Evolutionary conservation across 495 filamentous ascomycete species (phyloP), one percentile per base, ranked within the genome.

Genomic region (Annulohypoxylon moriforme): DNA sequence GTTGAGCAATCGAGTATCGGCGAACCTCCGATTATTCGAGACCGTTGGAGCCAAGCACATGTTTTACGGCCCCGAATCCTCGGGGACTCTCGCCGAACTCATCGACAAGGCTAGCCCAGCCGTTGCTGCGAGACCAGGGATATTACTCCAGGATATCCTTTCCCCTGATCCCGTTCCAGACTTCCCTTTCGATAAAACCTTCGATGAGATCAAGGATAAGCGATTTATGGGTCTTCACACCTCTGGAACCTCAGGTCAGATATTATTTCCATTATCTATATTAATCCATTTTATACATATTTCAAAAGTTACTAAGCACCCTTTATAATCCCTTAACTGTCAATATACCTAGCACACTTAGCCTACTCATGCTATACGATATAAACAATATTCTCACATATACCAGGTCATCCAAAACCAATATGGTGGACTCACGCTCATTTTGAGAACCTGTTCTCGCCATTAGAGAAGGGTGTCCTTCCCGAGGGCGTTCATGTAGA

Each of bases 391-490:
- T 62, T 71, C 75, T 60, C 44, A 68, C 34, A 52, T 58, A 27
- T 67, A 69, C 44, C 60, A 72, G 75, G 75, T 31, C 75, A 77
- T 38, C 75, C 75, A 0, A 77, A 77, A 50, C 72, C 72, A 9
- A 75, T 77, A 1, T 77, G 71, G 63, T 77, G 75, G 75, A 77
- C 73, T 7, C 75, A 77, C 46, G 42, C 66, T 1, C 72, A 74
- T 29, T 60, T 75, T 11, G 58, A 66, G 22, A 70, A 66, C n/a
- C 56, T 77, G 4, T 66, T 59, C 29, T 71, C 73, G 4, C 65
- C 55, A 1, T 40, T 73, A 9, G 65, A 77, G 16, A 22, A 71
- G 24, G 62, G 44, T 31, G 66, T 69, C 8, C 56, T 75, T 4
- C 75, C 75, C 27, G 46, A 68, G 27, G 64, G 61, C 9, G 38